These are phyloP conservation scores for Crithidia expoeki DNA, from an alignment of 208 protist species.

Conservation along the genomic window DNA sequence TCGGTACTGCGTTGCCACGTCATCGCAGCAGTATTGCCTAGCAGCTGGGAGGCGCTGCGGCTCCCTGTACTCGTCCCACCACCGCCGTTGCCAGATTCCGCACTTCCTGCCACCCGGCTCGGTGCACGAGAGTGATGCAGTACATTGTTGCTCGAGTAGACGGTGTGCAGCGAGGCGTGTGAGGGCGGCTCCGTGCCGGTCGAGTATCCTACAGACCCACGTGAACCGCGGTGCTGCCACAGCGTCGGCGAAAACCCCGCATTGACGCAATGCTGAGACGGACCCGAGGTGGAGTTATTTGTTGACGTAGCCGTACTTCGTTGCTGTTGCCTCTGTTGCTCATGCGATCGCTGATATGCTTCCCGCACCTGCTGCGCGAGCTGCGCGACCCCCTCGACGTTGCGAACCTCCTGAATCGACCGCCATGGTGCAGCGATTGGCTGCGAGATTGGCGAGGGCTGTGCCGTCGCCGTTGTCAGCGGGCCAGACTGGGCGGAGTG, in stretches of 20 bases:
- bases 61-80: neutral
- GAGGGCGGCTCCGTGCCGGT: neutral
- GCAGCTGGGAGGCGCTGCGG: conserved; percentile 15
- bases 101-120: conserved; percentile 3
- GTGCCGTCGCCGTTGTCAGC: neutral
- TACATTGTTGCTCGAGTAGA: neutral
- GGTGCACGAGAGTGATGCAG: conserved; percentile 1
- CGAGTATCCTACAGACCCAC: neutral
- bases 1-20: conserved; percentile 39
- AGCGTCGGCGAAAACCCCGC: neutral
- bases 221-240: neutral
- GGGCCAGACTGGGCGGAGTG: neutral
- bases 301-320: neutral
- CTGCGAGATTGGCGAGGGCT: neutral
- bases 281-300: neutral
- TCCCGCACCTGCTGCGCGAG: conserved; percentile 19
- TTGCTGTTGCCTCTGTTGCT: neutral
- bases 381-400: conserved; percentile 18
- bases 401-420: conserved; percentile 22
- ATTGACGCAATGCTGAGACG: neutral
- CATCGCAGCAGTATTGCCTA: conserved; percentile 25
- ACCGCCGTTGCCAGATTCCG: neutral
- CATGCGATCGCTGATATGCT: conserved; percentile 4
- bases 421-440: conserved; percentile 18
- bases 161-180: neutral